Conservation (phyloP, 768 basidiomycete genomes). For the Tricholoma sp. region DNA sequence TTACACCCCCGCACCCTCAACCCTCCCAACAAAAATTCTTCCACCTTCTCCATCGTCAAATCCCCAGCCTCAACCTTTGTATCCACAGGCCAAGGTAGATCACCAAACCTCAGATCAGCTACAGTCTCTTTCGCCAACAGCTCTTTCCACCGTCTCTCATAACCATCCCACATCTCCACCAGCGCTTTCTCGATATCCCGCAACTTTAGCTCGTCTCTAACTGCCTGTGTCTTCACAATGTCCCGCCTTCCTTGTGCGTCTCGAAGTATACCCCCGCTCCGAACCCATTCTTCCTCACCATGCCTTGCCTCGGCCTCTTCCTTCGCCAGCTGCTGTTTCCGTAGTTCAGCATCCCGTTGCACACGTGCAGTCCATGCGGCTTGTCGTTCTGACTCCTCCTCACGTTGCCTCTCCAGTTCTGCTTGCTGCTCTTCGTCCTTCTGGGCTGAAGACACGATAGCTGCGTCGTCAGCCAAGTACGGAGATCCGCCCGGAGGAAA, state of each 20-base stretch:
- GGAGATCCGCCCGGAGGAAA: conserved; percentile 3
- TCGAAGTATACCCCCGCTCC: conserved; percentile 50
- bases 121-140: conserved; percentile 21
- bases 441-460: neutral
- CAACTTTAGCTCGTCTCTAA: conserved; percentile 42
- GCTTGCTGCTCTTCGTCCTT: neutral
- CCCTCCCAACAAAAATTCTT: conserved; percentile 46
- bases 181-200: conserved; percentile 37
- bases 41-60: conserved; percentile 35
- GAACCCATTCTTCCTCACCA: conserved; percentile 58
- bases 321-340: conserved; percentile 14
- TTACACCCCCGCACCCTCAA: conserved; percentile 36
- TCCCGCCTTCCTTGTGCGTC: conserved; percentile 47
- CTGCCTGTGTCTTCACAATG: conserved; percentile 40
- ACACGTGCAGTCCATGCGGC: conserved; percentile 3
- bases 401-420: neutral
- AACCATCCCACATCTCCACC: conserved; percentile 42
- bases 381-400: neutral
- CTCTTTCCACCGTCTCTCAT: conserved; percentile 48
- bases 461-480: neutral
- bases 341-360: conserved; percentile 2
- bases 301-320: conserved; percentile 38
- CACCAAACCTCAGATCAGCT: conserved; percentile 34
- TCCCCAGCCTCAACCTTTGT: conserved; percentile 17
- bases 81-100: conserved; percentile 62